phyloP scores from a whole-genome alignment of 768 basidiomycete genomes.

The Coprinopsis marcescibilis region DNA sequence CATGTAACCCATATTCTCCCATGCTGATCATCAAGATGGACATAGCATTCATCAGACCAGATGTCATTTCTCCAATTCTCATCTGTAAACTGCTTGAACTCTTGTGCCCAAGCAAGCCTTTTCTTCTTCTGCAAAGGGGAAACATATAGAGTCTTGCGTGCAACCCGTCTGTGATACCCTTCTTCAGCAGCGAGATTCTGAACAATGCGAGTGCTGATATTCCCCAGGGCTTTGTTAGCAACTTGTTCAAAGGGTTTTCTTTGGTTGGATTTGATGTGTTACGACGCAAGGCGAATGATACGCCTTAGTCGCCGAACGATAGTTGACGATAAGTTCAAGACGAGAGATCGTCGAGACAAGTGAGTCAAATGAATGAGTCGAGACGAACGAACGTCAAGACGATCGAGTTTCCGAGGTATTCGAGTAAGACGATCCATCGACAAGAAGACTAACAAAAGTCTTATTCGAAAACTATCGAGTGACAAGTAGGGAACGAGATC shows the following conservation, averaged over 20 bases:
- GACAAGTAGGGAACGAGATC: too few species aligned
- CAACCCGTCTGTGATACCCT: slow-evolving; percentile 17
- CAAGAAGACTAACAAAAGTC: too few species aligned
- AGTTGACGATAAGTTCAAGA: too few species aligned
- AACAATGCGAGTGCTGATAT: background rate
- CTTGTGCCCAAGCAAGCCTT: slow-evolving; percentile 15
- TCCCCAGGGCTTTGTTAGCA: background rate
- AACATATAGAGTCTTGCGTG: slow-evolving; percentile 16
- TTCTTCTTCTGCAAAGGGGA: slow-evolving; percentile 10
- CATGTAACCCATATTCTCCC: slow-evolving; percentile 18
- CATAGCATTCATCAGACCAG: slow-evolving; percentile 18
- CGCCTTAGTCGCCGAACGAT: too few species aligned
- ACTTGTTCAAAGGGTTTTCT: background rate
- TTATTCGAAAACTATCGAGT: too few species aligned
- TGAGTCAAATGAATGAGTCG: too few species aligned
- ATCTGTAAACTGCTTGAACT: background rate
- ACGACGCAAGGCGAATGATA: too few species aligned
- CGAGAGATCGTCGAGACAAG: too few species aligned
- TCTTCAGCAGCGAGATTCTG: background rate
- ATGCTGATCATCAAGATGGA: slow-evolving; percentile 13
- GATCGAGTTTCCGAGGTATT: too few species aligned
- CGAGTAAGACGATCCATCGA: too few species aligned
- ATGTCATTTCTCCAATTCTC: slow-evolving; percentile 16
- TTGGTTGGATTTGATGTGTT: too few species aligned
- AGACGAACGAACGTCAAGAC: too few species aligned